Evolutionary conservation across 1,284 basidiomycete species (phyloP).

Genomic region (Rhodotorula sp.): DNA sequence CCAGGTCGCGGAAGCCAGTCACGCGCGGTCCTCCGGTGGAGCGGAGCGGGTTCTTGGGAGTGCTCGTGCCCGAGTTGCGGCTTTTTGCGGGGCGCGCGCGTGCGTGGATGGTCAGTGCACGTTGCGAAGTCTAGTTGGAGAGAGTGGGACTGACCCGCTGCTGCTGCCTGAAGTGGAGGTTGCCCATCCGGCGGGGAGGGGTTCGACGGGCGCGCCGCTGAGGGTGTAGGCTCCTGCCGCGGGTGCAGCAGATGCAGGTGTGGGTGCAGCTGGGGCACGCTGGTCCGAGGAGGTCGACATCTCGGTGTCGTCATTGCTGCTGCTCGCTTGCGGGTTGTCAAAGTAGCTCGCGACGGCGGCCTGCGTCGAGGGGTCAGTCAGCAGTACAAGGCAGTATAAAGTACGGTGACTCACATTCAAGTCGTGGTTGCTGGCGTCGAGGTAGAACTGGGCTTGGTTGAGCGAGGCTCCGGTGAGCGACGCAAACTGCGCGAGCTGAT

Average conservation of each 20-base stretch:
- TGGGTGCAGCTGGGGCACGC: background rate
- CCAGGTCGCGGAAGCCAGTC: constrained; percentile 50
- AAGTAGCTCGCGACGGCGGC: constrained; percentile 50
- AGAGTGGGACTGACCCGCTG: background rate
- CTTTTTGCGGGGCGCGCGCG: background rate
- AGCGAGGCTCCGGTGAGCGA: constrained; percentile 47
- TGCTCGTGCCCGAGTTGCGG: constrained; percentile 21
- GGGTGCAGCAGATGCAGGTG: background rate
- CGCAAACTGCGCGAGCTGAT: constrained; percentile 22
- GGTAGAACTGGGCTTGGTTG: constrained; percentile 49
- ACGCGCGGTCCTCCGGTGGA: constrained; percentile 41
- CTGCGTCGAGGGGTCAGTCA: constrained; percentile 19
- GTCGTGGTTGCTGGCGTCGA: constrained; percentile 49
- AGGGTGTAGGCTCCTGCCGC: constrained; percentile 45
- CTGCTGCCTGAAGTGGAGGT: constrained; percentile 1
- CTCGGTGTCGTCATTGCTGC: constrained; percentile 12
- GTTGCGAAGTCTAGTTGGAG: no score
- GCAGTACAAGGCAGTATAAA: no score
- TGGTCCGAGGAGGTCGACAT: background rate
- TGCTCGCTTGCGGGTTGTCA: constrained; percentile 40
- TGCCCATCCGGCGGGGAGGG: constrained; percentile 42
- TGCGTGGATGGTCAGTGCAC: no score
- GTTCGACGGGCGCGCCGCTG: constrained; percentile 47
- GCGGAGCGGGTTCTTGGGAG: constrained; percentile 28
- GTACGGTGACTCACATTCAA: constrained; percentile 36